Percentiles rank a stretch among this genome's conserved stretches.
Evolutionary conservation across 1,139 yeast species (phyloP).

Genomic region (Groenewaldozyma auringiensis): DNA sequence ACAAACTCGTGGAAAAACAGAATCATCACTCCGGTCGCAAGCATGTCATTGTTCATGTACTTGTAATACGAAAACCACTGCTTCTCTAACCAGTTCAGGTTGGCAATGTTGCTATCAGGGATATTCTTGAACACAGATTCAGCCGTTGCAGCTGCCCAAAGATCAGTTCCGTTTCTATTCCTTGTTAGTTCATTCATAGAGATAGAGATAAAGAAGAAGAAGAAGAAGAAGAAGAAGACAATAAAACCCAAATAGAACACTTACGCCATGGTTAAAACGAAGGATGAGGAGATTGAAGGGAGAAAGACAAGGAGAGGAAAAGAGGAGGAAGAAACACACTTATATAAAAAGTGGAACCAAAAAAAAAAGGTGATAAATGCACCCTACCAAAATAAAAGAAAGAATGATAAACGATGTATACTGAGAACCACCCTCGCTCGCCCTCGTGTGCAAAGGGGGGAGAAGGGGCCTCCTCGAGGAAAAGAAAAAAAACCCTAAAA

Average conservation of each 20-base stretch:
- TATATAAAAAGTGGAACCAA: no score
- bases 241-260: background rate
- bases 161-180: background rate
- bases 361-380: no score
- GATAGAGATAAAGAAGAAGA: background rate
- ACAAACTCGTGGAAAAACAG: constrained; percentile 67
- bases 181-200: background rate
- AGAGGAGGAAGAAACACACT: background rate
- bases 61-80: constrained; percentile 76
- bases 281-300: background rate
- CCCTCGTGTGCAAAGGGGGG: no score
- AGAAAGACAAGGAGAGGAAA: background rate
- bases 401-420: no score
- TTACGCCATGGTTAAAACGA: background rate
- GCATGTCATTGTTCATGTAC: constrained; percentile 63
- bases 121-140: background rate
- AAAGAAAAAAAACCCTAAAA: no score
- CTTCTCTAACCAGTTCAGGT: constrained; percentile 38
- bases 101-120: background rate
- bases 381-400: no score
- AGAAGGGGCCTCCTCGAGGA: no score
- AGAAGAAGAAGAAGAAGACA: constrained; percentile 1
- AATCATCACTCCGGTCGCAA: constrained; percentile 78
- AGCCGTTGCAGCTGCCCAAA: background rate
- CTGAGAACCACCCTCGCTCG: no score